Evolutionary conservation across 2,329 filamentous ascomycete species (phyloP).

Genomic region (Aulographum hederae): DNA sequence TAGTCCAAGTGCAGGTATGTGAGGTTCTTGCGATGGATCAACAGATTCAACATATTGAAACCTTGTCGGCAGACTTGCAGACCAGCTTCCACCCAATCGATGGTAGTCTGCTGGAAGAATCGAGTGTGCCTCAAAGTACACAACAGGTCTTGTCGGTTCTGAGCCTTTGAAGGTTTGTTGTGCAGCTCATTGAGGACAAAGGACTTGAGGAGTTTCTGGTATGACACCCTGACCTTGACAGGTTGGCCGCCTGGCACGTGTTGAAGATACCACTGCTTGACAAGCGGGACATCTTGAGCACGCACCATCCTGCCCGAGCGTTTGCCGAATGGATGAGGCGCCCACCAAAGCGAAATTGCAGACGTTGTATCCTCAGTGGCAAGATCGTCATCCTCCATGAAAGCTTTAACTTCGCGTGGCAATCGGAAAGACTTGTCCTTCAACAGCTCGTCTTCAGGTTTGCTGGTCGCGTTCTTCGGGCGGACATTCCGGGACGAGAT

Average conservation of each 20-base stretch:
- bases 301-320: conserved; percentile 91
- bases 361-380: conserved; percentile 79
- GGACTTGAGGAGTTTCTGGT: conserved; percentile 92
- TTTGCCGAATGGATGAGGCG: conserved; percentile 86
- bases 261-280: conserved; percentile 98
- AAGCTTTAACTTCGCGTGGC: conserved; percentile 64
- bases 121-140: conserved; percentile 87
- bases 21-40: conserved; percentile 96
- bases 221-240: conserved; percentile 93
- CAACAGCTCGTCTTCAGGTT: conserved; percentile 88
- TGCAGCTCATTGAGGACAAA: conserved; percentile 94
- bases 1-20: conserved; percentile 98
- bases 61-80: conserved; percentile 95
- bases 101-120: conserved; percentile 98
- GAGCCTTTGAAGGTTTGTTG: conserved; percentile 85
- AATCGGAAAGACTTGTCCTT: conserved; percentile 77
- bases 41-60: conserved; percentile 96
- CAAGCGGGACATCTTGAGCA: conserved; percentile 86
- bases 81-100: conserved; percentile 98
- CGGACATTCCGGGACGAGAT: conserved; percentile 90
- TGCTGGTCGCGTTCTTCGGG: conserved; percentile 80
- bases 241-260: conserved; percentile 82
- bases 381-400: conserved; percentile 74
- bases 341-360: conserved; percentile 95
- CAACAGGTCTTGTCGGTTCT: conserved; percentile 85